These are phyloP conservation scores for Gonapodya prolifera DNA, from an alignment of 192 early-diverging fungal species.

Conservation along the genomic window DNA sequence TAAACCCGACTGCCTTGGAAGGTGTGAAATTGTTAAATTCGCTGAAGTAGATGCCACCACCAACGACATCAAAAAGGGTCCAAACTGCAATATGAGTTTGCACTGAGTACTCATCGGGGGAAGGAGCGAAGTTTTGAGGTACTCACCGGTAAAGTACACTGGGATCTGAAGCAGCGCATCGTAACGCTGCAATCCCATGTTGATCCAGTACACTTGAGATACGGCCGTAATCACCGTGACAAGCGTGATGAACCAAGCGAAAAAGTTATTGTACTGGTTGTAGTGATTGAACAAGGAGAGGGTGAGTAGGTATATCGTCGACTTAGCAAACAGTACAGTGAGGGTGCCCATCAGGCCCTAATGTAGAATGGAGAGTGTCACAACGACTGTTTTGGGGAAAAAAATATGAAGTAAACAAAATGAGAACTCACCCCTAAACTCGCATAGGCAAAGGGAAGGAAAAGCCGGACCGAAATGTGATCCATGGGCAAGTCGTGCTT, in stretches of 20 bases:
- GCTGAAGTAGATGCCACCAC: constrained; percentile 68
- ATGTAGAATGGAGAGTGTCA: not conserved
- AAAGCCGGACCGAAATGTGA: constrained; percentile 33
- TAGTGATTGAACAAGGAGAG: constrained; percentile 47
- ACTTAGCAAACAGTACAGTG: constrained; percentile 68
- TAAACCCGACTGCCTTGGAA: constrained; percentile 50
- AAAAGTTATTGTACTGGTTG: constrained; percentile 55
- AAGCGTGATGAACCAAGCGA: constrained; percentile 53
- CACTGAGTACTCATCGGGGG: no score
- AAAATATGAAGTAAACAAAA: not conserved
- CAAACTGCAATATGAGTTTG: constrained; percentile 71
- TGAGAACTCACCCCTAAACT: constrained; percentile 39
- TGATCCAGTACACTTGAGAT: constrained; percentile 74
- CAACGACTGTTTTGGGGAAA: not conserved
- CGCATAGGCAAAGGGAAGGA: constrained; percentile 59
- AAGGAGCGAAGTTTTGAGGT: no score
- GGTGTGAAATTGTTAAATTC: constrained; percentile 58
- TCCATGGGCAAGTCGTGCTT: constrained; percentile 26
- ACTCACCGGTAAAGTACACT: constrained; percentile 23
- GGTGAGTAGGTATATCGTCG: constrained; percentile 60
- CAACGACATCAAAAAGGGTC: constrained; percentile 70
- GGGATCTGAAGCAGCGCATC: constrained; percentile 73
- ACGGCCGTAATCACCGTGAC: constrained; percentile 65
- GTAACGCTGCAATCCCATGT: constrained; percentile 64
- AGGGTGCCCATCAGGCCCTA: constrained; percentile 62